These are phyloP conservation scores for Pedinophyceae sp. DNA, from an alignment of 139 green algal species.

Conservation along the genomic window DNA sequence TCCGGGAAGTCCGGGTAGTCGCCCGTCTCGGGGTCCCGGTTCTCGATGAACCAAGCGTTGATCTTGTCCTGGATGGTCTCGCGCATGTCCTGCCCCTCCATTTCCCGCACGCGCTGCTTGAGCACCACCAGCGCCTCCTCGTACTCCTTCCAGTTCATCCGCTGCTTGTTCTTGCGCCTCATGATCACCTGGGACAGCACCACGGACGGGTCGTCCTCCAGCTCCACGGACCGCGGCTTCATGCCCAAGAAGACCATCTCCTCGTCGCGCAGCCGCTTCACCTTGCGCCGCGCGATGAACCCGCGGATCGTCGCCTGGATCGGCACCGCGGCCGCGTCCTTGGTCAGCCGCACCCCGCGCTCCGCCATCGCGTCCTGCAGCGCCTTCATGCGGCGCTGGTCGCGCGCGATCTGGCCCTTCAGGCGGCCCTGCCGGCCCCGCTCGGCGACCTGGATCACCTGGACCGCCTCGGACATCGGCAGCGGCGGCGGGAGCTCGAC, in stretches of 20 bases:
- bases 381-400: conserved; percentile 1
- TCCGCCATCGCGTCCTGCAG: background rate
- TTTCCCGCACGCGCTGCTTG: conserved; percentile 2
- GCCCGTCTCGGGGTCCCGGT: conserved; percentile 47
- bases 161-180: background rate
- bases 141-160: background rate
- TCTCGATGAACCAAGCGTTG: conserved; percentile 66
- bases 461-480: conserved; percentile 39
- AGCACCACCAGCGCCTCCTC: conserved; percentile 2
- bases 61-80: conserved; percentile 30
- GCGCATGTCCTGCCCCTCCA: conserved; percentile 4
- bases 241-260: conserved; percentile 79
- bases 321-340: conserved; percentile 41
- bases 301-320: conserved; percentile 54
- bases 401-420: conserved; percentile 3
- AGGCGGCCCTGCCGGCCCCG: conserved; percentile 36
- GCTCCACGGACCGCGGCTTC: too few relatives aligned
- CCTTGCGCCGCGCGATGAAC: conserved; percentile 34
- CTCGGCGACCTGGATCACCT: conserved; percentile 51
- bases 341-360: conserved; percentile 21
- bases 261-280: conserved; percentile 24
- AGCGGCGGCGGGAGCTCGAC: conserved; percentile 17
- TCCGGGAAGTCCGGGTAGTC: conserved; percentile 69
- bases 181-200: conserved; percentile 23
- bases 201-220: conserved; percentile 52